Evolutionary conservation across 2,329 filamentous ascomycete genomes (phyloP), one percentile per base, ranked within the genome.

Genomic region (Neofusicoccum sp.): DNA sequence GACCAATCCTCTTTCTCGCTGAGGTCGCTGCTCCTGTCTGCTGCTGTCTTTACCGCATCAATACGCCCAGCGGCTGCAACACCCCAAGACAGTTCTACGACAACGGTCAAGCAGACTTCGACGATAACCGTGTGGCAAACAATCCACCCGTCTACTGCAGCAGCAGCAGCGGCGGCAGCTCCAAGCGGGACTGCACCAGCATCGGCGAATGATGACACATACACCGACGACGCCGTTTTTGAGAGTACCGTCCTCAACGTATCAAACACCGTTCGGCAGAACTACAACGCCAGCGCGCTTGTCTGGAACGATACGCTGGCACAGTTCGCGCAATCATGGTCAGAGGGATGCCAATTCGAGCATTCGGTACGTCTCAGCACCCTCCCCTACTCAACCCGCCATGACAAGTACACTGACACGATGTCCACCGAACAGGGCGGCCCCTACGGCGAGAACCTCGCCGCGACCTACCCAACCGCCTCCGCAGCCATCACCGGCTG

Each of bases 391-490:
- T 45, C 47, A 9, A n/a, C 24, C 40, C 31, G 30, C 31, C 47
- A 24, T 14, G 14, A 38, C 8, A 38, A 38, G 34, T 9, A 38
- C 8, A 38, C 34, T 9, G 14, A 38, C 9, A 8, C 14, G 14
- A 38, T 33, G 31, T 47, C 49, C 30, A 45, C 51, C n/a, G 45
- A 47, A 63, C 30, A 81, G 78, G 80, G 81, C 59, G 86, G 86
- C 0, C 84, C 86, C 0, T 86, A 86, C 63, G 89, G 89, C 67
- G 89, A 93, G 75, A 93, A 92, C 73, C 80, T 93, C 3, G 88
- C 88, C 6, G 79, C 85, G 4, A 89, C 88, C 3, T 91, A 86
- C 70, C 64, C 77, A 0, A 86, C 88, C 68, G 82, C 81, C 1
- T 81, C 81, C 0, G 76, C 79, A 3, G 80, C 83, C 53, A 78